These are phyloP conservation scores for thale cress (Arabidopsis thaliana) DNA, from an alignment of 345 rosid genomes.

Conservation along the genomic window TAIR10.1 NC_003070.9:9552501-9553000, in stretches of 20 bases:
- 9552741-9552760: slow-evolving; percentile 77
- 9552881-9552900: slow-evolving; percentile 74
- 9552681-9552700: slow-evolving; percentile 89
- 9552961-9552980: slow-evolving; percentile 79
- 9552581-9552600: slow-evolving; percentile 82
- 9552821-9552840: slow-evolving; percentile 80
- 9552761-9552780: slow-evolving; percentile 75
- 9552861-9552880: slow-evolving; percentile 73
- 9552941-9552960: slow-evolving; percentile 86
- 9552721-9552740: slow-evolving; percentile 66
- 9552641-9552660: slow-evolving; percentile 82
- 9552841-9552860: slow-evolving; percentile 76
- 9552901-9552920: slow-evolving; percentile 86
- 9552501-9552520: slow-evolving; percentile 87
- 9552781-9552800: slow-evolving; percentile 85
- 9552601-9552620: slow-evolving; percentile 86
- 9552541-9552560: slow-evolving; percentile 86
- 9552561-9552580: slow-evolving; percentile 90
- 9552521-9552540: slow-evolving; percentile 86
- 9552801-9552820: slow-evolving; percentile 86
- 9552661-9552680: slow-evolving; percentile 93
- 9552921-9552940: slow-evolving; percentile 97
- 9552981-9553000: slow-evolving; percentile 70
- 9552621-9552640: slow-evolving; percentile 92
- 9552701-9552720: slow-evolving; percentile 76